Conservation (phyloP, 1,284 basidiomycete genomes). For the Amylostereum areolatum region DNA sequence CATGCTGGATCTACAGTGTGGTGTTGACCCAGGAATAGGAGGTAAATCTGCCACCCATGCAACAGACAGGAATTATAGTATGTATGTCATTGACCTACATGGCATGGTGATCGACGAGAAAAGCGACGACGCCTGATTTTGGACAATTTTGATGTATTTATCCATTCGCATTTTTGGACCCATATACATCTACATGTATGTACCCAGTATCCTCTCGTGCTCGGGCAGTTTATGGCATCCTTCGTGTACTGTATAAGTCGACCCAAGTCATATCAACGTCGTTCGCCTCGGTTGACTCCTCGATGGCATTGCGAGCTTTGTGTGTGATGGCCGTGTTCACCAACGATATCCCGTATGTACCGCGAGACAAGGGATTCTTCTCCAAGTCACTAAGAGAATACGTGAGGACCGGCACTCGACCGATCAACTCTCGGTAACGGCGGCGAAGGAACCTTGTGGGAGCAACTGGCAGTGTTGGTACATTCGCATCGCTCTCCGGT, state of each 20-base stretch:
- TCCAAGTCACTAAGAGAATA: constrained; percentile 18
- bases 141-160: no score
- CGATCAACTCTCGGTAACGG: constrained; percentile 56
- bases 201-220: no score
- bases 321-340: constrained; percentile 21
- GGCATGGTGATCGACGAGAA: constrained; percentile 64
- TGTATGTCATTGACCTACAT: constrained; percentile 79
- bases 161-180: no score
- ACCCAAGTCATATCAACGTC: constrained; percentile 30
- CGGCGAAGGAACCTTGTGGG: constrained; percentile 53
- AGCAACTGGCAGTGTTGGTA: no score
- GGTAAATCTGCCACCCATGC: constrained; percentile 46
- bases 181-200: no score
- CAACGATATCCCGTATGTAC: constrained; percentile 24
- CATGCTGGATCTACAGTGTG: constrained; percentile 85
- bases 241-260: no score
- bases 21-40: constrained; percentile 55
- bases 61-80: constrained; percentile 65
- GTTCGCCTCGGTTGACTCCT: constrained; percentile 21
- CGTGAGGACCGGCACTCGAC: constrained; percentile 49
- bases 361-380: constrained; percentile 5
- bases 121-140: constrained; percentile 19
- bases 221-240: no score
- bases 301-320: constrained; percentile 6
- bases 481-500: no score